Evolutionary conservation across 768 basidiomycete genomes (phyloP), one percentile per base, ranked within the genome.

Genomic region (Ramaria sp.): DNA sequence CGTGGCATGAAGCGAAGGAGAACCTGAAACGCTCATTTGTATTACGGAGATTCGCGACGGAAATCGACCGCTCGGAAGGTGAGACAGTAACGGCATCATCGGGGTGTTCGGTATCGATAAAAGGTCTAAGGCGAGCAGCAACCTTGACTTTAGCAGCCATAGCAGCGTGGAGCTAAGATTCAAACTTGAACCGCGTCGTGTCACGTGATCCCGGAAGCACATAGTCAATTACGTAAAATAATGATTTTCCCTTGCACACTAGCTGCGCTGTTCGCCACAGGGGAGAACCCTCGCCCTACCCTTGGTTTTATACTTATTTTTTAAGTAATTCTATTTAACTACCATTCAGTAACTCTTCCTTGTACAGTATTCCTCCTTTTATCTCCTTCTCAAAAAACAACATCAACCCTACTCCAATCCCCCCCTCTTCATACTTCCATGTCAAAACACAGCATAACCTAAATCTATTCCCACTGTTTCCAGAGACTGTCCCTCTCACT

Each of bases 1-100:
- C 87, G 64, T 89, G 88, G 64, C 85, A 88, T 48, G 81, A 84
- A 36, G 86, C 75, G 61, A 90, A 80, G 83, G 81, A 84, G 63
- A 88, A 90, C 57, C 81, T 83, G 66, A 88, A 88, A n/a, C 85
- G 65, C 64, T 88, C 82, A 20, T 71, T 71, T 0, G 73, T 62
- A 64, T 86, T 82, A 56, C 85, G 73, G 0, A 85, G 86, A 63
- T 89, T 89, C 27, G 77, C 70, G 5, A 89, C 85, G 22, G 72
- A 72, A 56, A 89, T 80, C 48, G 68, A 64, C 13, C 68, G 63
- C 27, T 68, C 69, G 5, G 58, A 48, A 49, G 76, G 77, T 47
- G 73, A 67, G 41, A 86, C 73, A 55, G 73, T 70, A 52, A 88
- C 69, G 16, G 76, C 75, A 47, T 77, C 73, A 63, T 88, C 86